Percentiles rank a stretch among this genome's conserved stretches.
phyloP scores from a whole-genome alignment of 352 stramenopile species.

The Pythium plurisporium region DNA sequence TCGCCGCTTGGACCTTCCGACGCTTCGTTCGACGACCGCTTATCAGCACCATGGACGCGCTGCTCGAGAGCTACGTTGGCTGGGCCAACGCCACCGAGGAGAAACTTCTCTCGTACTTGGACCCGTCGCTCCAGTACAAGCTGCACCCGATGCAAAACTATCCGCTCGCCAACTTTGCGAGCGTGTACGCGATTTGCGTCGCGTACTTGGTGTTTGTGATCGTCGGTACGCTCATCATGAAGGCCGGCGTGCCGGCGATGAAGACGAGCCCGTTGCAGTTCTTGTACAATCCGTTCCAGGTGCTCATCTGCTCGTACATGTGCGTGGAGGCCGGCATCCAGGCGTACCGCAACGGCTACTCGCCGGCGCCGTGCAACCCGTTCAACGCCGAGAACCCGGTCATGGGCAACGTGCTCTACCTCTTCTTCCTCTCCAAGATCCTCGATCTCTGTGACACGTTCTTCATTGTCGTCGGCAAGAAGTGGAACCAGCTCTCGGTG shows the following conservation, averaged over 20 bases:
- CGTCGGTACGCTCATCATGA: slow-evolving; percentile 73
- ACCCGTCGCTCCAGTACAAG: slow-evolving; percentile 39
- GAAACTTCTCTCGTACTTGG: slow-evolving; percentile 1
- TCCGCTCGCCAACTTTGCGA: slow-evolving; percentile 60
- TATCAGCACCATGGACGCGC: slow-evolving; percentile 3
- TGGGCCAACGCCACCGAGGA: slow-evolving; percentile 11
- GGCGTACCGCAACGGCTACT: slow-evolving; percentile 92
- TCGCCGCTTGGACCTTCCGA: no score
- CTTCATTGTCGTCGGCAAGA: slow-evolving; percentile 98
- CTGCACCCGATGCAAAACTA: slow-evolving; percentile 53
- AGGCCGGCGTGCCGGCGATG: slow-evolving; percentile 53
- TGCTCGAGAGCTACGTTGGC: slow-evolving; percentile 1
- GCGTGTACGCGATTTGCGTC: slow-evolving; percentile 50
- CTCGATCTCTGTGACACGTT: slow-evolving; percentile 93
- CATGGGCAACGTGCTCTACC: slow-evolving; percentile 94
- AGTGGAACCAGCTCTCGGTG: slow-evolving; percentile 93
- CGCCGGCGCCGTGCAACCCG: slow-evolving; percentile 88
- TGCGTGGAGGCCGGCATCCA: slow-evolving; percentile 92
- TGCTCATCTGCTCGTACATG: slow-evolving; percentile 96
- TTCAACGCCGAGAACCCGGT: slow-evolving; percentile 88
- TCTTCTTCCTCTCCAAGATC: slow-evolving; percentile 98
- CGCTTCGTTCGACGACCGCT: neutral
- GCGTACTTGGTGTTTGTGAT: slow-evolving; percentile 68
- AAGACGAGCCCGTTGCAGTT: slow-evolving; percentile 90
- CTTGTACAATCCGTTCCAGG: slow-evolving; percentile 96